phyloP scores from a whole-genome alignment of 352 stramenopile species.

The Phytophthora megakarya region DNA sequence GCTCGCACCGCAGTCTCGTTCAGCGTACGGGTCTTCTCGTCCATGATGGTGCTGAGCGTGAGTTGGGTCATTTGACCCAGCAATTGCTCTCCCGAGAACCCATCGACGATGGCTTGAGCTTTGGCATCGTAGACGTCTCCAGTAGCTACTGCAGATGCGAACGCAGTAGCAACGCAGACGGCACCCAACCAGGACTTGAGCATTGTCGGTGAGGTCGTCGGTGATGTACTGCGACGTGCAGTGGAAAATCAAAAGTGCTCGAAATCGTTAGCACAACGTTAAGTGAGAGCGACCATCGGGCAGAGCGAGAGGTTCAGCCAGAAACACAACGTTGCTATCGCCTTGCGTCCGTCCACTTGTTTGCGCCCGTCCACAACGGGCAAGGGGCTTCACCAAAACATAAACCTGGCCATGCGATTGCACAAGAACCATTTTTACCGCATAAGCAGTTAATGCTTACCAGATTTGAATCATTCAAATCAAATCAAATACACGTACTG shows the following conservation, averaged over 20 bases:
- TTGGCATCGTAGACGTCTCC: conserved; percentile 20
- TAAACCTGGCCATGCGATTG: no score
- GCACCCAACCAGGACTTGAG: conserved; percentile 6
- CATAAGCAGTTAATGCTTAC: no score
- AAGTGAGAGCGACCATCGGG: no score
- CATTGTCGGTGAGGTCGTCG: conserved; percentile 10
- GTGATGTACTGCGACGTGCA: conserved; percentile 9
- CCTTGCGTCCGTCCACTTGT: no score
- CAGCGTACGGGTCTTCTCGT: conserved; percentile 37
- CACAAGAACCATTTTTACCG: no score
- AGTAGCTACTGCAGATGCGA: background rate
- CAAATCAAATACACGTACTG: no score
- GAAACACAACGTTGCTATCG: no score
- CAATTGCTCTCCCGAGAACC: conserved; percentile 28
- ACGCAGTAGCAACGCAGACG: background rate
- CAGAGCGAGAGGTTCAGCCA: no score
- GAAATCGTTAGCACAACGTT: background rate
- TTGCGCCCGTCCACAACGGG: no score
- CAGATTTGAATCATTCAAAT: no score
- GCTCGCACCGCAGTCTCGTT: conserved; percentile 58
- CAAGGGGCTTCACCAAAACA: no score
- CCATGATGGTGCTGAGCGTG: conserved; percentile 47
- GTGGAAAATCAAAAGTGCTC: conserved; percentile 21
- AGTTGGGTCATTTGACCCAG: conserved; percentile 92
- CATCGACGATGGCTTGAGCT: conserved; percentile 38